These are phyloP conservation scores for Candida jianshihensis DNA, from an alignment of 805 yeast genomes.

Conservation along the genomic window DNA sequence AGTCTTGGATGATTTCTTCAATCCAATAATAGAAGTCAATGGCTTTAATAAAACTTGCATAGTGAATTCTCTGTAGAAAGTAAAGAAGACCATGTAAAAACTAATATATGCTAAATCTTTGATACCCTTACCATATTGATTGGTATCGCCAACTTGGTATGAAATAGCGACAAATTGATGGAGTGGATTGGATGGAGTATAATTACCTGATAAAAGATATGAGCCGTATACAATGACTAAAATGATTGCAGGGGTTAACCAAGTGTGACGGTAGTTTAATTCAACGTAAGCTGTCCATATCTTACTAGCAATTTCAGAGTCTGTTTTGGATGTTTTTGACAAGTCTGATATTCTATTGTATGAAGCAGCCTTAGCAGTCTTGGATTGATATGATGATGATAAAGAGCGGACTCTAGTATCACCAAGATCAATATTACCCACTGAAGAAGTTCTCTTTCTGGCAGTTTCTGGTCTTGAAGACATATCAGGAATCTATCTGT, in stretches of 20 bases:
- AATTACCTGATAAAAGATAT: slow-evolving; percentile 51
- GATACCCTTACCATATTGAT: slow-evolving; percentile 80
- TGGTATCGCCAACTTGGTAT: slow-evolving; percentile 53
- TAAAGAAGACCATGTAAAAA: slow-evolving; percentile 79
- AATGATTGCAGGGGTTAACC: slow-evolving; percentile 62
- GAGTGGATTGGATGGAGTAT: slow-evolving; percentile 52
- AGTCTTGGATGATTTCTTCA: slow-evolving; percentile 43
- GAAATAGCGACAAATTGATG: slow-evolving; percentile 60
- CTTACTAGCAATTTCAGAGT: slow-evolving; percentile 48
- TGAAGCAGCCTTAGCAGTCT: slow-evolving; percentile 34
- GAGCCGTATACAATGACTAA: slow-evolving; percentile 33
- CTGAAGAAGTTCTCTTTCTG: slow-evolving; percentile 53
- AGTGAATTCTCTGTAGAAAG: slow-evolving; percentile 82
- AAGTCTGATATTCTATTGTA: slow-evolving; percentile 27
- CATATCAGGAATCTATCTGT: no score
- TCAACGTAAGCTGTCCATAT: slow-evolving; percentile 54
- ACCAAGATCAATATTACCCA: slow-evolving; percentile 70
- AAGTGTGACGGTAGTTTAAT: slow-evolving; percentile 49
- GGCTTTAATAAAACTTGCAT: slow-evolving; percentile 83
- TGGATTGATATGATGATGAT: slow-evolving; percentile 54
- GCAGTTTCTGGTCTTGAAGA: not conserved
- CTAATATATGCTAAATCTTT: slow-evolving; percentile 76
- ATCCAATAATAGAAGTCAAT: slow-evolving; percentile 47
- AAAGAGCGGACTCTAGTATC: slow-evolving; percentile 63
- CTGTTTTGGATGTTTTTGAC: slow-evolving; percentile 30